These are phyloP conservation scores for Tanozyma kutaoensis DNA, from an alignment of 805 yeast genomes.

Conservation along the genomic window DNA sequence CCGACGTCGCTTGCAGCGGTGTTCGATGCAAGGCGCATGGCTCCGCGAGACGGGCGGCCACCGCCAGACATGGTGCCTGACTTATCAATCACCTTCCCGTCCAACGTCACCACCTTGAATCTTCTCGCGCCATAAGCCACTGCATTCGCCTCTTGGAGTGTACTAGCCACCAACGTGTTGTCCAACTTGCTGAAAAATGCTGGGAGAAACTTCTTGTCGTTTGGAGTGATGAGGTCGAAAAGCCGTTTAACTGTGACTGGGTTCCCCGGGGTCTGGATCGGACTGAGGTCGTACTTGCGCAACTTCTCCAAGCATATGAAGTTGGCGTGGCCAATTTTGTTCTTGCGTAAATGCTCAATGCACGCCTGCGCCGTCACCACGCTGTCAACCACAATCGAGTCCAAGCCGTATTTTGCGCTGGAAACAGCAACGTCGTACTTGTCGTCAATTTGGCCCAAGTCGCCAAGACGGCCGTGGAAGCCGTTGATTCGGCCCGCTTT, in stretches of 20 bases:
- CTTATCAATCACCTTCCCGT: conserved; percentile 82
- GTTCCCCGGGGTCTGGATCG: conserved; percentile 54
- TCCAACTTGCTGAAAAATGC: conserved; percentile 83
- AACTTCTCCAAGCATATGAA: conserved; percentile 73
- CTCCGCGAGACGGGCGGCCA: conserved; percentile 65
- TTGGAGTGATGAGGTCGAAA: conserved; percentile 68
- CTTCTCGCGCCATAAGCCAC: conserved; percentile 79
- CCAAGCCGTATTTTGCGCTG: conserved; percentile 84
- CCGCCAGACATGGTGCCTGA: conserved; percentile 98
- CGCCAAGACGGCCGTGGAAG: conserved; percentile 84
- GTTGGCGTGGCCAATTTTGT: conserved; percentile 78
- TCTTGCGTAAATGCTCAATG: conserved; percentile 70
- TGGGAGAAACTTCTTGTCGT: conserved; percentile 55
- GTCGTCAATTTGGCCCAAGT: conserved; percentile 81
- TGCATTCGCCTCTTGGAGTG: conserved; percentile 65
- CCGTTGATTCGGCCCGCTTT: conserved; percentile 77
- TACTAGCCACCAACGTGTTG: conserved; percentile 78
- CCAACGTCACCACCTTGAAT: conserved; percentile 83
- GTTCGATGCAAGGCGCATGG: conserved; percentile 47
- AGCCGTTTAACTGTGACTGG: conserved; percentile 59
- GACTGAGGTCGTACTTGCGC: conserved; percentile 42
- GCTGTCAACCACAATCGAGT: conserved; percentile 84
- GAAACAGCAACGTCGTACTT: conserved; percentile 87
- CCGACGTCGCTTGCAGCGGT: conserved; percentile 13
- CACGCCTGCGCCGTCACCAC: conserved; percentile 47